These are phyloP conservation scores for Kazachstania taianensis DNA, from an alignment of 805 yeast species.

Conservation along the genomic window DNA sequence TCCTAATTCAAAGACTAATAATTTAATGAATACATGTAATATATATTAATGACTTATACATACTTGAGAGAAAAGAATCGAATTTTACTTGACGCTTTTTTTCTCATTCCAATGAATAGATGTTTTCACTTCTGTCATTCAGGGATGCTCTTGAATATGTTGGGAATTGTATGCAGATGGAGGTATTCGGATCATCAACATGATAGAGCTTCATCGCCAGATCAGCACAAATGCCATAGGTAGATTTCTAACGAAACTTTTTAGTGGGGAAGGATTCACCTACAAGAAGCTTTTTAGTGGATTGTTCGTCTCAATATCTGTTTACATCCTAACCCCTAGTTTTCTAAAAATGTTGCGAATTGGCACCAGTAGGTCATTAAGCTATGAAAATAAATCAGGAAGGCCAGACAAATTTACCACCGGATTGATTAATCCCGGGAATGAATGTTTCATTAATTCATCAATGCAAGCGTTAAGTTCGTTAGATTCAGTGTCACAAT, in stretches of 20 bases:
- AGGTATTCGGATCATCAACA: too few relatives aligned
- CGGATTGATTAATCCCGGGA: conserved; percentile 70
- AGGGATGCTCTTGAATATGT: too few relatives aligned
- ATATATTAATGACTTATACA: neutral
- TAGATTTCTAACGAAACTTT: too few relatives aligned
- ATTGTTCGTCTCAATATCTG: too few relatives aligned
- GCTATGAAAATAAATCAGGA: conserved; percentile 19
- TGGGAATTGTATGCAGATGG: too few relatives aligned
- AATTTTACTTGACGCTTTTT: too few relatives aligned
- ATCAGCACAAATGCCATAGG: too few relatives aligned
- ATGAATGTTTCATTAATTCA: conserved; percentile 90
- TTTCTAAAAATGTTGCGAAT: conserved; percentile 9
- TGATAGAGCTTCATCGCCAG: too few relatives aligned
- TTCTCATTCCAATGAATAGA: too few relatives aligned
- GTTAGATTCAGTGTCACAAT: conserved; percentile 47
- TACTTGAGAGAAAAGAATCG: neutral
- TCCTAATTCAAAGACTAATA: conserved; percentile 1
- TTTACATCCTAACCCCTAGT: conserved; percentile 16
- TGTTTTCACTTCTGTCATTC: too few relatives aligned
- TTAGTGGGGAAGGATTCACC: too few relatives aligned
- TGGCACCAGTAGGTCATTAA: conserved; percentile 18
- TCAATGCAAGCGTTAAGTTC: conserved; percentile 71
- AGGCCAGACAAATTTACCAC: conserved; percentile 70
- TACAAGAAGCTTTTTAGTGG: neutral
- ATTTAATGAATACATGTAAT: neutral